Conservation (phyloP, 1,284 basidiomycete genomes). For the Ganoderma leucocontextum region DNA sequence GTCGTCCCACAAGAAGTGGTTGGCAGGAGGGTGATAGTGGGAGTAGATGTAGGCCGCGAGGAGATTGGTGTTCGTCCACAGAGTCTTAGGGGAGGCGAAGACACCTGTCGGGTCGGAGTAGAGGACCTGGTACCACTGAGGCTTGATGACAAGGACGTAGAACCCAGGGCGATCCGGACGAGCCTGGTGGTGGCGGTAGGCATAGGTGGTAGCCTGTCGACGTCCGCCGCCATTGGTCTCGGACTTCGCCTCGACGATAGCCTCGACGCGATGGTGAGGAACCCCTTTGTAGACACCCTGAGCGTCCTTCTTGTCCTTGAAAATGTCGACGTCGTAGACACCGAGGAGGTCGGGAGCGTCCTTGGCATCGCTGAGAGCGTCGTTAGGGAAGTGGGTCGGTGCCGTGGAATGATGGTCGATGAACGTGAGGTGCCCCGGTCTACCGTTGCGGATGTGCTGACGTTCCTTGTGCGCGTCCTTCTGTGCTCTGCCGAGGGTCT, state of each 20-base stretch:
- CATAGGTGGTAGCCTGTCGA: constrained; percentile 12
- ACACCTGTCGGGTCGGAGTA: constrained; percentile 13
- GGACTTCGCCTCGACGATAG: constrained; percentile 19
- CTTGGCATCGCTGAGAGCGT: neutral
- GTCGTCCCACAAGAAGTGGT: neutral
- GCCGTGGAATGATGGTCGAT: constrained; percentile 13
- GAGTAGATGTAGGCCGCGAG: constrained; percentile 17
- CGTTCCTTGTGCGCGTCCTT: neutral
- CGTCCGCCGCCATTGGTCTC: neutral
- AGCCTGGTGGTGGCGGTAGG: constrained; percentile 18
- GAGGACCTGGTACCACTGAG: constrained; percentile 20
- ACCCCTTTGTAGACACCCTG: constrained; percentile 6
- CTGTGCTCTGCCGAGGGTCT: neutral
- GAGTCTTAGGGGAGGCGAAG: constrained; percentile 8
- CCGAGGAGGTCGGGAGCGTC: constrained; percentile 17
- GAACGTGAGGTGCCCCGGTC: constrained; percentile 9
- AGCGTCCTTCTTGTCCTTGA: neutral
- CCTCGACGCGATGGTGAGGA: constrained; percentile 20
- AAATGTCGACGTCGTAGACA: neutral
- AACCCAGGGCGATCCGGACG: constrained; percentile 21
- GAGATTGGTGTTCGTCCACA: neutral
- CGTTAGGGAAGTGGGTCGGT: constrained; percentile 9
- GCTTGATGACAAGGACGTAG: constrained; percentile 18
- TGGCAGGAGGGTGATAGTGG: constrained; percentile 6
- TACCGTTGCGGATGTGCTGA: neutral